Base-by-base conservation (phyloP, 371 early-diverging fungal genomes). In the Sporodiniella umbellata region DNA sequence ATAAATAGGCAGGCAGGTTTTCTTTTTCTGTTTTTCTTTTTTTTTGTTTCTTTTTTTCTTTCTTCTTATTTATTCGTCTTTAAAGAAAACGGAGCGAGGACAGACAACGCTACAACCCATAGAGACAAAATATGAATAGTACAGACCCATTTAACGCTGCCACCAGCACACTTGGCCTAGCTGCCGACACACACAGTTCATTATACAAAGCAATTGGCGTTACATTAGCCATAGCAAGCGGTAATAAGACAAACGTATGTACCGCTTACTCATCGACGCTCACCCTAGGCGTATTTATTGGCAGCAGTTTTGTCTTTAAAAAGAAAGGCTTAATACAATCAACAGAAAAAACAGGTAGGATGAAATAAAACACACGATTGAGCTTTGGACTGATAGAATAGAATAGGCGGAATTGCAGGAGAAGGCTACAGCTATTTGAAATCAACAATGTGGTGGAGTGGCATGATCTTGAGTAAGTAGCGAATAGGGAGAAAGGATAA, bases 391-490 rank as follows among this genome's bases (percentile, higher is more conserved):
- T 22, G 17, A 38, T 15, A 21, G 17, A 48, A 33, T n/a, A 30
- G 21, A 33, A 26, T 42, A 60, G 71, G 73, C 26, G 58, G 64
- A 17, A 60, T 71, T 11, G 92, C 92, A 15, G 92, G 90, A 19
- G 90, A 95, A 56, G 83, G 85, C 4, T 86, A 94, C 51, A 80
- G 75, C 18, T 96, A 94, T 61, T 72, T 95, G 21, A 84, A 86
- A 54, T 90, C 90, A 55, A 51, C 75, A n/a, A 80, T 93, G 58
- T 96, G 97, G 97, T 96, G 97, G 97, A 70, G 81, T 31, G 97
- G 97, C 33, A 94, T 94, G 90, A 71, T 78, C 14, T 59, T 86
- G 49, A 86, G 86, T 86, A 79, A 68, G 54, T 33, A 30, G 15
- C 18, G 17, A n/a, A 26, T 33, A 31, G 21, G 15, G 8, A 22